Evolutionary conservation across 2,329 filamentous ascomycete species (phyloP).

Genomic region (Botrytis cinerea): DNA sequence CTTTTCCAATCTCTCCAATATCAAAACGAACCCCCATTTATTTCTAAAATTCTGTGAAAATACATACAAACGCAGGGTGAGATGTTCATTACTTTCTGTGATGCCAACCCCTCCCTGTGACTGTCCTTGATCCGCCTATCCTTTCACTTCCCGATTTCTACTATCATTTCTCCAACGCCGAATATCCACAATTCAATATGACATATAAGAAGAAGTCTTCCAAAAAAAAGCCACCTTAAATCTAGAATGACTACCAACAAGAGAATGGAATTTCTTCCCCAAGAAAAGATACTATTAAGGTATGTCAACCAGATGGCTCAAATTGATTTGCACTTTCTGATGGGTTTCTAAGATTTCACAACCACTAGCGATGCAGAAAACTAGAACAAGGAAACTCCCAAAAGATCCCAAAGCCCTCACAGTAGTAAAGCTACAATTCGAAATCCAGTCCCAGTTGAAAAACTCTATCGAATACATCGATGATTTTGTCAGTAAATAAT

Average conservation of each 20-base stretch:
- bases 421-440: too few relatives aligned
- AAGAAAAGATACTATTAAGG: background rate
- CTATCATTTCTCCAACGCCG: too few relatives aligned
- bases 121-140: background rate
- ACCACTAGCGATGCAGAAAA: background rate
- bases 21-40: background rate
- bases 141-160: background rate
- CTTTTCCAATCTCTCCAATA: background rate
- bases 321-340: background rate
- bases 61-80: too few relatives aligned
- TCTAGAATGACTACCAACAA: too few relatives aligned
- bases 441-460: background rate
- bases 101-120: too few relatives aligned
- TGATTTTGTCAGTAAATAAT: background rate
- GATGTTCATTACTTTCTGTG: background rate
- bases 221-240: background rate
- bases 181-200: background rate
- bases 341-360: background rate
- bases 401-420: background rate
- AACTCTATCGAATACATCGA: background rate
- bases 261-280: background rate
- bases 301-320: background rate
- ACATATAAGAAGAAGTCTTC: background rate
- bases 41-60: too few relatives aligned
- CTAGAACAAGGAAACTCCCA: background rate